Evolutionary conservation across 441 rosid species (phyloP), one percentile per base, ranked within the genome.

Genomic region (Pelargonium fulgidum): DNA sequence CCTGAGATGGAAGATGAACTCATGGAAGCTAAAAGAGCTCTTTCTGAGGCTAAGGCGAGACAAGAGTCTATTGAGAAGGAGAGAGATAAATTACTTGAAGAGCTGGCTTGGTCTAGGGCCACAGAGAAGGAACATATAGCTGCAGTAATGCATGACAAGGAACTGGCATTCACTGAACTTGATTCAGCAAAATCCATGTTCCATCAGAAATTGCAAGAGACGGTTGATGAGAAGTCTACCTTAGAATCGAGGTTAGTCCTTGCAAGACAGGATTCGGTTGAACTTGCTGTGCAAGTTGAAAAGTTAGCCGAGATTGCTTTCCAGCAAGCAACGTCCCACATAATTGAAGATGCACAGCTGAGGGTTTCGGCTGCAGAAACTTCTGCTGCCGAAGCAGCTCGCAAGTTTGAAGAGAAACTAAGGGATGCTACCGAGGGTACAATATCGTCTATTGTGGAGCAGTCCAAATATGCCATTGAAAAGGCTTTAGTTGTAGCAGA

Each of bases 211-310:
- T 76, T 83, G 74, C 76, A 81, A 69, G 76, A 79, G 52, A 62
- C 81, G 2, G 76, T 77, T 20, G 80, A 75, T 33, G 83, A 81
- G 73, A 83, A 77, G 66, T 79, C 69, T 39, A 11, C 74, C 44
- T 26, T 79, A 68, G 83, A 81, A 73, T 81, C 83, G n/a, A 76
- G 76, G 77, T 73, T 83, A 73, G 76, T 75, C 63, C 81, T 81
- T 68, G 85, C 81, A 61, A 79, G 76, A 66, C 80, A 83, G 70
- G 85, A 83, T 56, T 78, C 81, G 10, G 71, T 83, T 50, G 83
- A 83, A 50, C 85, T 83, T 68, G 86, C 86, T 13, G 76, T 81
- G 17, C 85, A 81, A 73, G 84, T 83, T 62, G 86, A 83, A 72
- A 83, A 75, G 74, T 70, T 83, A 17, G 81, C 86, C 3, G 85